Base-by-base conservation (phyloP, 192 early-diverging fungal genomes). In the Allomyces arbusculus region DNA sequence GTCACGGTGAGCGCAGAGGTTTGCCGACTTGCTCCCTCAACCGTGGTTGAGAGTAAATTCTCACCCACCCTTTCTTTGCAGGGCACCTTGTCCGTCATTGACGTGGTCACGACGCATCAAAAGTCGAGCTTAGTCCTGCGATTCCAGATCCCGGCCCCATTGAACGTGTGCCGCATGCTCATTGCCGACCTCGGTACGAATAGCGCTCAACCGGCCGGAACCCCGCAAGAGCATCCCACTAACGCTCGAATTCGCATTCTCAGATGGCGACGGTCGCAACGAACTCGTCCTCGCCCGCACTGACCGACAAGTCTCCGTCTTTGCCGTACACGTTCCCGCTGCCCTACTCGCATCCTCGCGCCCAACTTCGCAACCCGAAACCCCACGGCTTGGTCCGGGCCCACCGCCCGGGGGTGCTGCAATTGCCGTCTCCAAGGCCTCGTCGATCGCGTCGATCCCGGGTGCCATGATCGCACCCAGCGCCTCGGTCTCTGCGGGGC, bases 141-240 rank as follows among this genome's bases (percentile, higher is more conserved):
- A 1, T 20, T 58, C 50, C 50, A n/a, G 19, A 65, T 43, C 16
- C 33, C 65, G 19, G 65, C 61, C 1, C 65, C 65, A 1, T 45
- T 65, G 24, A 65, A 65, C 33, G 65, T 65, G 19, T 65, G 45
- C 25, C 45, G 65, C 24, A 65, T 65, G 45, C 25, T 65, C 24
- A 65, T 65, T 22, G 65, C 65, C n/a, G 65, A 65, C 61, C 24
- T 65, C 19, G 65, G 65, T 65, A 16, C 16, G 23, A 44, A 0
- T 24, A 14, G 0, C 50, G 20, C 50, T 4, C 58, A 12, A 65
- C n/a, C n/a, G n/a, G n/a, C n/a, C n/a, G n/a, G n/a, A n/a, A n/a
- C n/a, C n/a, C n/a, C n/a, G n/a, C n/a, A n/a, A n/a, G n/a, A n/a
- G n/a, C n/a, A n/a, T n/a, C n/a, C n/a, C n/a, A n/a, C n/a, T n/a